phyloP scores from a whole-genome alignment of 2,329 filamentous ascomycete species.

The Colletotrichum tabaci region DNA sequence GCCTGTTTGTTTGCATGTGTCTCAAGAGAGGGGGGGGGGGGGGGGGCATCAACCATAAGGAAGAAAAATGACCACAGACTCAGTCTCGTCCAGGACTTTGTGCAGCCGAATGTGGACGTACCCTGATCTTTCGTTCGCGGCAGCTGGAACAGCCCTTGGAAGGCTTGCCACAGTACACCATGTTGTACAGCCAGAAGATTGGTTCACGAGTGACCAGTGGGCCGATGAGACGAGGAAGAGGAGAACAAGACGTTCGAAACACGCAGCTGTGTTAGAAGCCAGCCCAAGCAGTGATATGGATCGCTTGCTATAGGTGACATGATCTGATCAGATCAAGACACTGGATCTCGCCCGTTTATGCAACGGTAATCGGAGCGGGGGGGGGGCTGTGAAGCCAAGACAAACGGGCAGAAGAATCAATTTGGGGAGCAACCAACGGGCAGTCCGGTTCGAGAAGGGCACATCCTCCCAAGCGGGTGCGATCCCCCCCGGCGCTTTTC shows the following conservation, averaged over 20 bases:
- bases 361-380: conserved; percentile 18
- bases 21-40: neutral
- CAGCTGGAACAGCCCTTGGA: conserved; percentile 71
- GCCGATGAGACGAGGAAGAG: neutral
- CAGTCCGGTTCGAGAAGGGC: conserved; percentile 10
- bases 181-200: conserved; percentile 46
- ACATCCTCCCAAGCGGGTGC: conserved; percentile 4
- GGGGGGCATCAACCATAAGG: neutral
- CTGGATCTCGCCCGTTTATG: conserved; percentile 17
- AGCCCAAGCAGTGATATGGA: neutral
- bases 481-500: neutral
- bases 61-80: neutral
- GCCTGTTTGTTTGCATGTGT: neutral
- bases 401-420: neutral
- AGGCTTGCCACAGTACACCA: conserved; percentile 73
- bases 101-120: conserved; percentile 52
- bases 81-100: neutral
- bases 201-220: neutral
- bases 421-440: conserved; percentile 8
- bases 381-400: conserved; percentile 14
- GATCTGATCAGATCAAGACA: conserved; percentile 18
- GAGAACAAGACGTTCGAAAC: neutral
- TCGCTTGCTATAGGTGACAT: conserved; percentile 16
- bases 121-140: conserved; percentile 69
- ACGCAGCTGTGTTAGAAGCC: neutral